A percentile compares a stretch with the other conserved stretches of the same genome.
Evolutionary conservation across 1,139 yeast species (phyloP).

Genomic region (Blastobotrys malaysiensis): DNA sequence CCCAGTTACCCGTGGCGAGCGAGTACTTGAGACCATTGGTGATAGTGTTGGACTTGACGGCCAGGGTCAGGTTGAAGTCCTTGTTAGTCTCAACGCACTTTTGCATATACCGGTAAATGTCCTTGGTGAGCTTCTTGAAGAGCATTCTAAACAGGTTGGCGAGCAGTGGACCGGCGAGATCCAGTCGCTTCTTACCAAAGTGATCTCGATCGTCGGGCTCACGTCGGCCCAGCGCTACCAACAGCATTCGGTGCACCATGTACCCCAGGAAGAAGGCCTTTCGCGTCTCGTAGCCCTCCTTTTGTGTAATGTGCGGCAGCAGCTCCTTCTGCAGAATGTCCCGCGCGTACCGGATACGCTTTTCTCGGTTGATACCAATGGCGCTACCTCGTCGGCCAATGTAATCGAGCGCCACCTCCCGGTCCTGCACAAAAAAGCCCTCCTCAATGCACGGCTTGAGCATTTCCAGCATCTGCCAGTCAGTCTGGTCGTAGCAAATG

Average conservation of each 20-base stretch:
- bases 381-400: slow-evolving; percentile 97
- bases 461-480: slow-evolving; percentile 99
- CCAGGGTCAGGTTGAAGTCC: slow-evolving; percentile 91
- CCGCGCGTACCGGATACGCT: slow-evolving; percentile 96
- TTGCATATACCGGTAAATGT: slow-evolving; percentile 96
- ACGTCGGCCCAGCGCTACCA: slow-evolving; percentile 94
- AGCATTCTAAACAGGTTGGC: slow-evolving; percentile 92
- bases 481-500: slow-evolving; percentile 94
- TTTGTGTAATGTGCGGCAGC: slow-evolving; percentile 94
- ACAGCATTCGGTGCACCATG: slow-evolving; percentile 89
- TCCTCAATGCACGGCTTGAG: slow-evolving; percentile 98
- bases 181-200: slow-evolving; percentile 96
- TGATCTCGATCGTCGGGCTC: slow-evolving; percentile 99
- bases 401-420: slow-evolving; percentile 95
- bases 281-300: slow-evolving; percentile 94
- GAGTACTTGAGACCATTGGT: slow-evolving; percentile 97
- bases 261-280: slow-evolving; percentile 96
- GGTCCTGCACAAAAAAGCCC: slow-evolving; percentile 95
- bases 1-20: slow-evolving; percentile 99
- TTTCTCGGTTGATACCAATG: slow-evolving; percentile 91
- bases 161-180: slow-evolving; percentile 94
- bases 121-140: slow-evolving; percentile 89
- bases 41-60: slow-evolving; percentile 94
- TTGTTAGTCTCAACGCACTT: slow-evolving; percentile 97
- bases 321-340: slow-evolving; percentile 95